phyloP scores from a whole-genome alignment of 345 rosid genomes.

The Eucalyptus fibrosa region DNA sequence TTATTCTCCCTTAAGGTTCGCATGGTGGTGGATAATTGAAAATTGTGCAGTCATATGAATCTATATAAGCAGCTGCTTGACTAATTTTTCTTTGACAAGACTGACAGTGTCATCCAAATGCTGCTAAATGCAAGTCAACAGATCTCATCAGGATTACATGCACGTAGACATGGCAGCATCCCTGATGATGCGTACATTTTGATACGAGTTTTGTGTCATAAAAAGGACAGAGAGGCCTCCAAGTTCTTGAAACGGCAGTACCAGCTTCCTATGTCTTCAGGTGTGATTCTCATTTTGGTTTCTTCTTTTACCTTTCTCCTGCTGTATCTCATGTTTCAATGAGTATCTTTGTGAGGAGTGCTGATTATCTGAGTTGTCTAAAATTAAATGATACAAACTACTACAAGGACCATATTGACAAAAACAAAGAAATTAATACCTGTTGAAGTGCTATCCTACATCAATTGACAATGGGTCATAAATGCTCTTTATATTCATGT shows the following conservation, averaged over 20 bases:
- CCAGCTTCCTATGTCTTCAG: constrained; percentile 94
- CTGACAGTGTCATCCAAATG: constrained; percentile 64
- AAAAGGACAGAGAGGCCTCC: constrained; percentile 83
- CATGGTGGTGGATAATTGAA: neutral
- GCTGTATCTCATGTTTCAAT: neutral
- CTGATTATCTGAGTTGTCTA: neutral
- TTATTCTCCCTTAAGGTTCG: constrained; percentile 70
- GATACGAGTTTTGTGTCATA: constrained; percentile 89
- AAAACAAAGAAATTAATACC: neutral
- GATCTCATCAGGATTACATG: constrained; percentile 51
- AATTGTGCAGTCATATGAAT: neutral
- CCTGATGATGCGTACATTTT: constrained; percentile 69
- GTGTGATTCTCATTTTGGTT: constrained; percentile 14
- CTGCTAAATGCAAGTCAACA: constrained; percentile 79
- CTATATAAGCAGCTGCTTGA: neutral
- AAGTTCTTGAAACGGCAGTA: constrained; percentile 72
- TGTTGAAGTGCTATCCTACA: no score
- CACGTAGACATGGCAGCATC: constrained; percentile 19
- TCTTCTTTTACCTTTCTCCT: neutral
- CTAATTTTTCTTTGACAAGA: constrained; percentile 29
- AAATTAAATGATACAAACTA: neutral
- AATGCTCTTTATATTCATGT: no score
- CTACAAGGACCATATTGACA: neutral
- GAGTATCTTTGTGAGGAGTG: neutral
- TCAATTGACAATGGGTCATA: no score